These are phyloP conservation scores for Mrakia blollopis DNA, from an alignment of 768 basidiomycete genomes.

Conservation along the genomic window DNA sequence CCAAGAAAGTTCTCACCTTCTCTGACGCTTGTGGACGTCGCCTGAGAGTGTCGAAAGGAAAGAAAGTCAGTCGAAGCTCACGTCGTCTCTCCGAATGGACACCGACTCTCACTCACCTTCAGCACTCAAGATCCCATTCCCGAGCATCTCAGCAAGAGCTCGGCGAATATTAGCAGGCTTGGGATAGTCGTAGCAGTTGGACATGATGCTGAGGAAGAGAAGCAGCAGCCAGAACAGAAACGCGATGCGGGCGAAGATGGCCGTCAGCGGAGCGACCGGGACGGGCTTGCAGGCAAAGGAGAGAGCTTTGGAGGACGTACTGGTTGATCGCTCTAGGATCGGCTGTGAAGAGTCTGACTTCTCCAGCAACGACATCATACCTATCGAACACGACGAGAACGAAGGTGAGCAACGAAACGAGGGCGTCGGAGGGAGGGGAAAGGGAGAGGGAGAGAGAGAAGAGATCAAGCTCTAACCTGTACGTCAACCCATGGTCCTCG, in stretches of 20 bases:
- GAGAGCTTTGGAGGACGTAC: not conserved
- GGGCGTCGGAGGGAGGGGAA: not conserved
- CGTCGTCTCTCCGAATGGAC: not conserved
- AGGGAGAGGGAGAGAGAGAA: not conserved
- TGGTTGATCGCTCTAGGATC: constrained; percentile 25
- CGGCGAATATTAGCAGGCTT: constrained; percentile 5
- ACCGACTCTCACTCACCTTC: constrained; percentile 17
- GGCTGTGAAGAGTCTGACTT: not conserved
- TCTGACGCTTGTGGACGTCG: constrained; percentile 27
- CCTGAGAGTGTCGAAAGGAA: not conserved
- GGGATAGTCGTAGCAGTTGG: constrained; percentile 12
- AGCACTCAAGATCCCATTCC: constrained; percentile 17
- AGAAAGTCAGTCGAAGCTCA: not conserved
- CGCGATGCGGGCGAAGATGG: too few species aligned
- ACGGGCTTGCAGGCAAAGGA: not conserved
- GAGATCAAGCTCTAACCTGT: not conserved
- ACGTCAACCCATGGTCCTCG: not conserved
- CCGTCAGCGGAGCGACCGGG: not conserved
- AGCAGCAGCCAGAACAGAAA: too few species aligned
- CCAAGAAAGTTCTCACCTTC: not conserved
- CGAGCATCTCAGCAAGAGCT: constrained; percentile 14
- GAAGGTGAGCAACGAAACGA: not conserved
- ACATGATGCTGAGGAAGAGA: not conserved
- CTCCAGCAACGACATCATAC: constrained; percentile 2
- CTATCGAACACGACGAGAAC: not conserved